Base-by-base conservation (phyloP, 176 grass and related monocot species). In the Pharus latifolius region DNA sequence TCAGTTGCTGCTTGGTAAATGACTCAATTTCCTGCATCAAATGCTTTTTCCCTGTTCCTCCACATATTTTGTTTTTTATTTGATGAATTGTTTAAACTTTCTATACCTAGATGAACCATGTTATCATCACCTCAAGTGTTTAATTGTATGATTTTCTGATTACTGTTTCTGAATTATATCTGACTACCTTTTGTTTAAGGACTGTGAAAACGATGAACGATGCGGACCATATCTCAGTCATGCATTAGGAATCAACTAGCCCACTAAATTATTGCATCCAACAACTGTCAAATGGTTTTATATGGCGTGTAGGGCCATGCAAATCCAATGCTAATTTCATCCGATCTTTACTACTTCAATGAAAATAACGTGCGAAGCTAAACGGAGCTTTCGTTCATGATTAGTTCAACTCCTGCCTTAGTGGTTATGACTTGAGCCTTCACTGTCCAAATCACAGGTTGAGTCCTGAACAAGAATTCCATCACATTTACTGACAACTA, bases 251-350 rank as follows among this genome's bases (percentile, higher is more conserved):
- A 69, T 70, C 67, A 82, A 78, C 63, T 20, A 82, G 13, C 9
- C 24, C 67, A 63, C 28, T 64, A 82, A 82, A 63, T 29, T 81
- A 78, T 23, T 64, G 27, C 20, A 72, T 55, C 11, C 15, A 60
- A 52, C 70, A 74, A 87, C 49, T 77, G 65, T 86, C 77, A 80
- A 80, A 60, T 15, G 42, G 52, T 56, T 78, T n/a, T 63, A 38
- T 63, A 78, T 42, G 35, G 15, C 17, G 17, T 59, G 66, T 70
- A 77, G 84, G 80, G 63, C 67, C 68, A 24, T 41, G 56, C 48
- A 88, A 70, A 87, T 86, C 85, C 42, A 83, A 59, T 86, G 63
- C 69, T 78, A 90, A 71, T 87, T 81, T 82, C 77, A 84, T 79
- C 80, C 52, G 32, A 83, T 88, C 82, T 82, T 69, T 64, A 32